Percentiles rank a stretch among this genome's conserved stretches.
phyloP scores from a whole-genome alignment of 164 flowering plant species.

The Sedum album region DNA sequence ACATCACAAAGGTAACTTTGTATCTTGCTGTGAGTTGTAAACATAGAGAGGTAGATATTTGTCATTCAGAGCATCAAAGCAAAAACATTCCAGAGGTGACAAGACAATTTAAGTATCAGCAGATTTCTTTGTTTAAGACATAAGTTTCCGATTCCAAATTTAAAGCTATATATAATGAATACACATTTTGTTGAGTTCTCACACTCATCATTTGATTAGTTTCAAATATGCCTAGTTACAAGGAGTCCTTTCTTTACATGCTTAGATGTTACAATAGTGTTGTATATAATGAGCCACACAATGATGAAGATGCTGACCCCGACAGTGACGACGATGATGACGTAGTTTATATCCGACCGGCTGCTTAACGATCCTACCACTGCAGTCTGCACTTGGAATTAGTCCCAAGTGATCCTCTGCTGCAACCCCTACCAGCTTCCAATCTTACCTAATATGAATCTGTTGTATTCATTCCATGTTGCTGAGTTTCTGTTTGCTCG shows the following conservation, averaged over 20 bases:
- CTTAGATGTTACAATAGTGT: background rate
- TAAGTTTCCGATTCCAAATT: background rate
- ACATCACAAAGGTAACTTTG: background rate
- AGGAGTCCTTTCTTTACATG: background rate
- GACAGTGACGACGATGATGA: background rate
- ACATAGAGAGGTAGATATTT: background rate
- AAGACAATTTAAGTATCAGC: background rate
- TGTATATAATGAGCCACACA: background rate
- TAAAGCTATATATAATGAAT: conserved; percentile 2
- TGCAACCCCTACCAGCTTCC: background rate
- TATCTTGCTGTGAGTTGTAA: background rate
- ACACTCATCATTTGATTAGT: no score
- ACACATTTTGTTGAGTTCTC: background rate
- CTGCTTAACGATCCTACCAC: background rate
- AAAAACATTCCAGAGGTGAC: background rate
- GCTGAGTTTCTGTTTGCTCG: background rate
- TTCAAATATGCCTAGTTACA: background rate
- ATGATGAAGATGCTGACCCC: no score
- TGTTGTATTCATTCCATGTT: no score
- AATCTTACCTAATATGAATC: no score
- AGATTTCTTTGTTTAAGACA: background rate
- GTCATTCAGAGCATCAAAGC: background rate
- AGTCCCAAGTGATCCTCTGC: no score
- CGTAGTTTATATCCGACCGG: background rate
- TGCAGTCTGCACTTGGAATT: no score